Evolutionary conservation across 306 rosid genomes (phyloP).

Genomic region (Parietaria judaica): DNA sequence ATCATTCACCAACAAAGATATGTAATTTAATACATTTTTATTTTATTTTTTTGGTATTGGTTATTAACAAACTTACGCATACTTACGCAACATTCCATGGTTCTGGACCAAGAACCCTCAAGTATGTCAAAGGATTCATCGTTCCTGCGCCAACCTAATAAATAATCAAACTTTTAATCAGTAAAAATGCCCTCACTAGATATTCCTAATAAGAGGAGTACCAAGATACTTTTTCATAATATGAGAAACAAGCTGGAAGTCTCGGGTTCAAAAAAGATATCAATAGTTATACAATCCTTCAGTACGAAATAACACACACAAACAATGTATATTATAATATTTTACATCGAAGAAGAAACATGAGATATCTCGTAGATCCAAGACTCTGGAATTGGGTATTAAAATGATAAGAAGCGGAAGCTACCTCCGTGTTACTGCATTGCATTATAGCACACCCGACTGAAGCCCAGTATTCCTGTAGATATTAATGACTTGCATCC

Average conservation of each 20-base stretch:
- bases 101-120: conserved; percentile 98
- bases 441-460: conserved; percentile 98
- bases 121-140: conserved; percentile 92
- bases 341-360: not conserved
- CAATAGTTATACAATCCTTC: not conserved
- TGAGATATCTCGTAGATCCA: not conserved
- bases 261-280: too few species aligned
- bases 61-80: conserved; percentile 40
- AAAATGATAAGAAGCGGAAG: not conserved
- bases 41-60: not conserved
- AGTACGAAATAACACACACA: not conserved
- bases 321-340: not conserved
- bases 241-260: too few species aligned
- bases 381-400: too few species aligned
- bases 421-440: conserved; percentile 98
- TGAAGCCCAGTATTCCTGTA: conserved; percentile 94
- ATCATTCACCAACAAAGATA: not conserved
- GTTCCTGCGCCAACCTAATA: conserved; percentile 98
- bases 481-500: conserved; percentile 12
- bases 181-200: not conserved
- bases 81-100: conserved; percentile 99
- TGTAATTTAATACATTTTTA: not conserved
- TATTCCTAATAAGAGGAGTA: not conserved
- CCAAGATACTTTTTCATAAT: too few species aligned
- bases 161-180: conserved; percentile 13